These are phyloP conservation scores for Tricholoma hemisulphureum DNA, from an alignment of 768 basidiomycete species.

Conservation along the genomic window DNA sequence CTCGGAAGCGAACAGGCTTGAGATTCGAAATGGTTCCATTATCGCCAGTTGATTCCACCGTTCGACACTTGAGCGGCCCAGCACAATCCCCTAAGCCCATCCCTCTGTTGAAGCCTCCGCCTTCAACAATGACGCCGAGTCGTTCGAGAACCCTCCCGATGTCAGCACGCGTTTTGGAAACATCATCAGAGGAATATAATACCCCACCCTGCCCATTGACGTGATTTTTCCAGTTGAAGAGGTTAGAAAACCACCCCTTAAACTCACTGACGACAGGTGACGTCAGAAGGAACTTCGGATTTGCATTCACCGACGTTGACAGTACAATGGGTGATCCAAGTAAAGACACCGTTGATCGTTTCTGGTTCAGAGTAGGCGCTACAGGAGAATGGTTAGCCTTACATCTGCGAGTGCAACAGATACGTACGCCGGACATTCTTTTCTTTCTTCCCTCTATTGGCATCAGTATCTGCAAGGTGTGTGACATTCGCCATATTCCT, in stretches of 20 bases:
- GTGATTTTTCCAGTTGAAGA: conserved; percentile 88
- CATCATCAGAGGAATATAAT: conserved; percentile 56
- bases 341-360: conserved; percentile 43
- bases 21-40: conserved; percentile 44
- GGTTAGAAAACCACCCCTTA: conserved; percentile 92
- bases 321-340: conserved; percentile 50
- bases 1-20: conserved; percentile 80
- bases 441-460: conserved; percentile 39
- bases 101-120: conserved; percentile 26
- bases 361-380: conserved; percentile 57
- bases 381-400: conserved; percentile 8
- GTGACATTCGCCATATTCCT: conserved; percentile 55
- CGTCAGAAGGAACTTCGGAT: conserved; percentile 39
- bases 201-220: conserved; percentile 36
- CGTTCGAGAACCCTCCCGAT: conserved; percentile 61
- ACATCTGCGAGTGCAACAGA: background rate
- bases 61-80: conserved; percentile 41
- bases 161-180: conserved; percentile 62
- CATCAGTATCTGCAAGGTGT: conserved; percentile 25
- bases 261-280: conserved; percentile 81
- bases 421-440: conserved; percentile 55
- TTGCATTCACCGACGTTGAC: conserved; percentile 38
- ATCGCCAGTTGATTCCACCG: conserved; percentile 49
- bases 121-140: conserved; percentile 57
- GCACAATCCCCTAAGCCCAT: conserved; percentile 24